Evolutionary conservation across 1,284 basidiomycete genomes (phyloP).

Genomic region (Lentinus polychrous): DNA sequence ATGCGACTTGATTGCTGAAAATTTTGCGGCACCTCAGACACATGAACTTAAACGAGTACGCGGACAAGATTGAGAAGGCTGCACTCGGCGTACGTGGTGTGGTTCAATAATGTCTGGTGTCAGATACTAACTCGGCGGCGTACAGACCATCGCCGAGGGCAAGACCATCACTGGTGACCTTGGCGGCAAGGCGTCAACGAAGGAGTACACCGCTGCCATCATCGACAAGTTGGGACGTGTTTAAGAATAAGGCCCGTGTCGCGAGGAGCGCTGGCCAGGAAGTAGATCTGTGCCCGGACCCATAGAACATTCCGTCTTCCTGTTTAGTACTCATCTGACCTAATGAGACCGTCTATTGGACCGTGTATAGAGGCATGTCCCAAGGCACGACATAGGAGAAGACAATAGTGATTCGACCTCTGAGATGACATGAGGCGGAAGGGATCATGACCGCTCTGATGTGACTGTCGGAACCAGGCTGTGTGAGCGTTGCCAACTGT

Average conservation of each 20-base stretch:
- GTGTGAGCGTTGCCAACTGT: neutral
- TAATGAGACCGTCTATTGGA: neutral
- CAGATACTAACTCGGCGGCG: constrained; percentile 8
- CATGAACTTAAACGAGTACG: constrained; percentile 88
- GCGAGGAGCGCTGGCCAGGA: too few relatives aligned
- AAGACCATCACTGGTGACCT: constrained; percentile 90
- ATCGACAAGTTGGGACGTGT: constrained; percentile 54
- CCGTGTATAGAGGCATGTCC: neutral
- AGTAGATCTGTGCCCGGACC: too few relatives aligned
- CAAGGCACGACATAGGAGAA: neutral
- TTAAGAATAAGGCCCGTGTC: constrained; percentile 4
- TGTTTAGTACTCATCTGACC: neutral
- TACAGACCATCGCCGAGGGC: constrained; percentile 90
- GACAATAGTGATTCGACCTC: neutral
- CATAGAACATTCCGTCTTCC: too few relatives aligned
- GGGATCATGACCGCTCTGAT: constrained; percentile 1
- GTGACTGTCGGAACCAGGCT: neutral
- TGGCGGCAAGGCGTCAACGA: constrained; percentile 84
- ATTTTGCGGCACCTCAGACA: constrained; percentile 49
- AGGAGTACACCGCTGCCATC: constrained; percentile 86
- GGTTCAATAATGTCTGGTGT: constrained; percentile 10
- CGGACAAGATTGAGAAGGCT: constrained; percentile 89
- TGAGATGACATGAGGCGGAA: neutral
- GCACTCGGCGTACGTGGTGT: constrained; percentile 58
- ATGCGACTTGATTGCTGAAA: constrained; percentile 18